Percentiles rank a stretch among this genome's conserved stretches.
Evolutionary conservation across 75 land plant genomes (phyloP).

Genomic region (Chamaecyparis obtusa): DNA sequence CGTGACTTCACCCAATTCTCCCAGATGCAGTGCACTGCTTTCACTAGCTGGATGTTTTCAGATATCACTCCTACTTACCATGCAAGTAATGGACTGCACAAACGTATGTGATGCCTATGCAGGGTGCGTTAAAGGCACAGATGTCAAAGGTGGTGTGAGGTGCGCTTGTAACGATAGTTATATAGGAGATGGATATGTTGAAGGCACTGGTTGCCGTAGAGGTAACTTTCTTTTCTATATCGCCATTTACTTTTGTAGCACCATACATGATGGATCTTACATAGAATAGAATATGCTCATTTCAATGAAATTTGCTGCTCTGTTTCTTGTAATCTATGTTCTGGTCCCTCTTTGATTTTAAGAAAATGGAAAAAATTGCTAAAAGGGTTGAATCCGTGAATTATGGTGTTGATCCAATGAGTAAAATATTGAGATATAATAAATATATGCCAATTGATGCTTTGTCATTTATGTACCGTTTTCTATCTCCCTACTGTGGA

Average conservation of each 20-base stretch:
- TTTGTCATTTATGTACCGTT: no score
- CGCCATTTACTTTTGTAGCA: background rate
- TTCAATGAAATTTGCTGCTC: background rate
- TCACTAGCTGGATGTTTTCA: background rate
- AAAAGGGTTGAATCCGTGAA: background rate
- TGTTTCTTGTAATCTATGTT: background rate
- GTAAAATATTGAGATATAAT: no score
- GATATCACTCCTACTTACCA: background rate
- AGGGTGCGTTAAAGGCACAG: background rate
- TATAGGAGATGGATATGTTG: slow-evolving; percentile 46
- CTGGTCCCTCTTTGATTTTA: background rate
- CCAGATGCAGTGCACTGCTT: background rate
- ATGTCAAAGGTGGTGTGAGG: background rate
- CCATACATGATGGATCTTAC: background rate
- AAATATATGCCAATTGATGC: no score
- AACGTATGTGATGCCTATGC: background rate
- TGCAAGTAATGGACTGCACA: background rate
- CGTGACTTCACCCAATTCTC: background rate
- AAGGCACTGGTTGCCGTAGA: slow-evolving; percentile 36
- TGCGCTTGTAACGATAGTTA: slow-evolving; percentile 31
- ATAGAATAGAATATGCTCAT: background rate
- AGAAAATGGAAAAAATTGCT: background rate
- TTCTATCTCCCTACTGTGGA: no score
- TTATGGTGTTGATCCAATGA: no score
- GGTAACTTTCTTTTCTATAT: slow-evolving; percentile 16